Conservation (phyloP, 441 rosid species). For the Melastoma candidum region DNA sequence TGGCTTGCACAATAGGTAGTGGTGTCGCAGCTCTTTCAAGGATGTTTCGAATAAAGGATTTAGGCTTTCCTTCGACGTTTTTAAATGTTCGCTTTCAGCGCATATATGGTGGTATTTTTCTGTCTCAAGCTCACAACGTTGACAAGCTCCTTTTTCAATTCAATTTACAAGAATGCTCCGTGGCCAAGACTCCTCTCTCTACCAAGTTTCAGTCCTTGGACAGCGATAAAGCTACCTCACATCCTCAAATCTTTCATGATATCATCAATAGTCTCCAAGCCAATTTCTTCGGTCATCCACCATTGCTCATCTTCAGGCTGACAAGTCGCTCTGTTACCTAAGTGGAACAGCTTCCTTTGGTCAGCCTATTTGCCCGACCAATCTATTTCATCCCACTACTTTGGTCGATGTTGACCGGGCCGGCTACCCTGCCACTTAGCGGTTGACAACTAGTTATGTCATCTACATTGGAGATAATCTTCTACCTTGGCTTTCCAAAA, state of each 20-base stretch:
- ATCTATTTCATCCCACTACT: accelerated
- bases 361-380: not conserved
- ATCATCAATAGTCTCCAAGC: not conserved
- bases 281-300: not conserved
- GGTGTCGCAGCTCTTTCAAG: too few species aligned
- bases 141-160: too few species aligned
- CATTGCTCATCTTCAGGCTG: not conserved
- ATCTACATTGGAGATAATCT: not conserved
- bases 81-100: too few species aligned
- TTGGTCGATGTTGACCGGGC: not conserved
- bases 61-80: too few species aligned
- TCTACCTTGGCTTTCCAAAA: not conserved
- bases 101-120: too few species aligned
- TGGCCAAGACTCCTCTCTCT: too few species aligned
- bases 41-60: too few species aligned
- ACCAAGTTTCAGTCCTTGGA: too few species aligned
- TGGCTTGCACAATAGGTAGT: not conserved
- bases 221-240: too few species aligned
- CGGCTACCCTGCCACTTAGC: not conserved
- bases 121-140: too few species aligned
- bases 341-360: not conserved
- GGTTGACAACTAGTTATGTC: not conserved
- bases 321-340: not conserved
- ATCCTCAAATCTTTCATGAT: too few species aligned
- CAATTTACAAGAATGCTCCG: too few species aligned